Evolutionary conservation across 768 basidiomycete species (phyloP).

Genomic region (Tylopilus sp.): DNA sequence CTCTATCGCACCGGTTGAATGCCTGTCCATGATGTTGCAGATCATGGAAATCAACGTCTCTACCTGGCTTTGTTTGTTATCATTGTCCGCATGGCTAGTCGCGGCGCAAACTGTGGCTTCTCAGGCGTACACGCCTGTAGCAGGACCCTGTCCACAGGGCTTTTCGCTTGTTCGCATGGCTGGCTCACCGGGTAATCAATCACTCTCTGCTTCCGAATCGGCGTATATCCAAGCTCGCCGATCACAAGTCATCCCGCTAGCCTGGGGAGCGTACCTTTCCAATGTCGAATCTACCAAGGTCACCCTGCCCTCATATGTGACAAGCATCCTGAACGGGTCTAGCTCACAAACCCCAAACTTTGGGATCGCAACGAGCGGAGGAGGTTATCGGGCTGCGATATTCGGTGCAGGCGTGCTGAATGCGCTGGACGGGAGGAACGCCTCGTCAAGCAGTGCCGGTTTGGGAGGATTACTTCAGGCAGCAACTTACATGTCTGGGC

Average conservation of each 20-base stretch:
- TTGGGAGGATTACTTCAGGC: constrained; percentile 52
- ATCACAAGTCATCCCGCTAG: constrained; percentile 34
- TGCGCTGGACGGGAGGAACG: constrained; percentile 49
- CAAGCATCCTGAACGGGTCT: constrained; percentile 26
- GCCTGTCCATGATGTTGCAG: neutral
- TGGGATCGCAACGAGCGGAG: constrained; percentile 54
- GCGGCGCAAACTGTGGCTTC: constrained; percentile 26
- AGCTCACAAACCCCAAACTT: constrained; percentile 33
- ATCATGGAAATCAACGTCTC: neutral
- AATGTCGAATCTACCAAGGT: constrained; percentile 33
- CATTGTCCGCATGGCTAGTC: constrained; percentile 1
- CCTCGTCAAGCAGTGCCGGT: constrained; percentile 38
- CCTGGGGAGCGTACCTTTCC: constrained; percentile 40
- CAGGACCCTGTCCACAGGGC: constrained; percentile 17
- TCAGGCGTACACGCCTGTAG: constrained; percentile 21
- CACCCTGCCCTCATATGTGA: constrained; percentile 34
- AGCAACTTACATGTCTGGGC: constrained; percentile 49
- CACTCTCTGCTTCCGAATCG: constrained; percentile 35
- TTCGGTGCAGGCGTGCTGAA: constrained; percentile 50
- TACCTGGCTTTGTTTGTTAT: constrained; percentile 14
- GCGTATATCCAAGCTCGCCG: constrained; percentile 36
- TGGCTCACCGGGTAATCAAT: constrained; percentile 26
- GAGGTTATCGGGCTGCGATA: constrained; percentile 54
- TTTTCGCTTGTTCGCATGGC: constrained; percentile 31
- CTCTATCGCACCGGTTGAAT: neutral